These are phyloP conservation scores for Psilocybe azurescens DNA, from an alignment of 768 basidiomycete genomes.

Conservation along the genomic window DNA sequence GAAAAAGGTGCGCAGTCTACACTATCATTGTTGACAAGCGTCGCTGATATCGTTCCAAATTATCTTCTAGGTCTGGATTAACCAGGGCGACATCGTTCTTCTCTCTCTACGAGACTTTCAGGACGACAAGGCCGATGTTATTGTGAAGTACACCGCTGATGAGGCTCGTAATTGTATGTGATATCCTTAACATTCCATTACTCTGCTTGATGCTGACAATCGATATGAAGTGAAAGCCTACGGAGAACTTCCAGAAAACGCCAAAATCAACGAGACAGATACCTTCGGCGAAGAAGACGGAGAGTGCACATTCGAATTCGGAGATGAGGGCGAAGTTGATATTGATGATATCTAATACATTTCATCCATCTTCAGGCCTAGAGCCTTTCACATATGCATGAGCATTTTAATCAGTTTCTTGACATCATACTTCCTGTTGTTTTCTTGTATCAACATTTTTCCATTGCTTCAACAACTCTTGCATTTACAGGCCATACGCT, in stretches of 20 bases:
- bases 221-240: conserved; percentile 86
- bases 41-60: conserved; percentile 1
- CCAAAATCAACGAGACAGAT: conserved; percentile 97
- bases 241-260: conserved; percentile 95
- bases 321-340: conserved; percentile 87
- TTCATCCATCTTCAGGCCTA: conserved; percentile 19
- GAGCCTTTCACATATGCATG: conserved; percentile 19
- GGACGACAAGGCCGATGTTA: conserved; percentile 99
- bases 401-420: conserved; percentile 24
- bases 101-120: conserved; percentile 98
- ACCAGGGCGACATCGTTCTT: conserved; percentile 95
- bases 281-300: conserved; percentile 90
- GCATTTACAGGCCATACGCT: neutral
- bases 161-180: conserved; percentile 75
- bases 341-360: conserved; percentile 82
- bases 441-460: neutral
- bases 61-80: conserved; percentile 90
- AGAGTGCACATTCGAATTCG: conserved; percentile 90
- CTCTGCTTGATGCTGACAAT: conserved; percentile 5
- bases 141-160: conserved; percentile 98
- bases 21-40: neutral
- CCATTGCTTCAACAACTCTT: neutral
- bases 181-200: neutral
- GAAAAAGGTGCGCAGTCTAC: conserved; percentile 78
- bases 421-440: conserved; percentile 17